phyloP scores from a whole-genome alignment of 2,329 filamentous ascomycete genomes.

The Monosporascus sp. region DNA sequence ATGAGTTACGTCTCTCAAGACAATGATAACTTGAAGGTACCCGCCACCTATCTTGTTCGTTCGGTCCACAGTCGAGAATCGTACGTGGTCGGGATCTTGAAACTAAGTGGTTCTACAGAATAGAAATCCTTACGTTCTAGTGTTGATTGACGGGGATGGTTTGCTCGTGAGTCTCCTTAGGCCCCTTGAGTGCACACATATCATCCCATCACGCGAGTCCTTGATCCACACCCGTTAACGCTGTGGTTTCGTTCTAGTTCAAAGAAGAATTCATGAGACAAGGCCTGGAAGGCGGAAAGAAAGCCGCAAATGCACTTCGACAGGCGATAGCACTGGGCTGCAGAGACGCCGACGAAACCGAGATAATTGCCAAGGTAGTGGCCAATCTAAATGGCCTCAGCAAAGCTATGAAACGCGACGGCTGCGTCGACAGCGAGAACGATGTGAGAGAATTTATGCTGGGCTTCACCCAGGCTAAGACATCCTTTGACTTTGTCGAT shows the following conservation, averaged over 20 bases:
- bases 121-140: constrained; percentile 54
- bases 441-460: constrained; percentile 52
- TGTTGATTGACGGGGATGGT: constrained; percentile 60
- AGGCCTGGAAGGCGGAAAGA: constrained; percentile 51
- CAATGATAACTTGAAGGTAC: constrained; percentile 44
- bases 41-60: constrained; percentile 7
- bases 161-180: constrained; percentile 43
- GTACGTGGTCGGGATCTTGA: constrained; percentile 2
- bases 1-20: constrained; percentile 31
- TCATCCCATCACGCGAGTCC: constrained; percentile 4
- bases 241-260: constrained; percentile 39
- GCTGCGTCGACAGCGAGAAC: constrained; percentile 37
- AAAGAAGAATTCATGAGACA: constrained; percentile 49
- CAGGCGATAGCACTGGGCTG: constrained; percentile 43
- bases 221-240: background rate
- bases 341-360: constrained; percentile 40
- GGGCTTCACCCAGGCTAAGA: constrained; percentile 55
- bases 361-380: constrained; percentile 53
- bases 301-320: constrained; percentile 45
- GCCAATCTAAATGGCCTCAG: constrained; percentile 49
- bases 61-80: background rate
- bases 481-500: constrained; percentile 60
- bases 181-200: constrained; percentile 9
- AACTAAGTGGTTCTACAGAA: constrained; percentile 32
- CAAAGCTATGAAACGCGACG: constrained; percentile 45